Evolutionary conservation across 1,284 basidiomycete genomes (phyloP).

Genomic region (Trichosporon faecale): DNA sequence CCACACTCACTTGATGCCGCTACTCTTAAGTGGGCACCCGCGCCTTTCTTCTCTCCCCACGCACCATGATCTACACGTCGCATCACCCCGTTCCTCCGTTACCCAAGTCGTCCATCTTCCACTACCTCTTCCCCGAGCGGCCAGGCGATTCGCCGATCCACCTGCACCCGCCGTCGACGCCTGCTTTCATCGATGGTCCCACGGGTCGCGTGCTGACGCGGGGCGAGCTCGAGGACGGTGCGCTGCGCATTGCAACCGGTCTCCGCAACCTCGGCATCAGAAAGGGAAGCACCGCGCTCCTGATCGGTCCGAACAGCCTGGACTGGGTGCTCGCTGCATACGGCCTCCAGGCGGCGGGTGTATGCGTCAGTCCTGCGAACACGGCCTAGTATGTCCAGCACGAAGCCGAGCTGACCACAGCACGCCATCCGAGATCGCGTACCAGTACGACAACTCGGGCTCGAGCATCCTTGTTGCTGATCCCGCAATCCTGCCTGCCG

Average conservation of each 20-base stretch:
- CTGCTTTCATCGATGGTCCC: slow-evolving; percentile 66
- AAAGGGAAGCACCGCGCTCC: slow-evolving; percentile 36
- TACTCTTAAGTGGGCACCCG: not conserved
- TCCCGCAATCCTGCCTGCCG: slow-evolving; percentile 55
- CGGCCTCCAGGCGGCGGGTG: slow-evolving; percentile 53
- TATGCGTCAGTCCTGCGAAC: slow-evolving; percentile 42
- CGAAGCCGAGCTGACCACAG: slow-evolving; percentile 22
- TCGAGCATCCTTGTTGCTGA: slow-evolving; percentile 60
- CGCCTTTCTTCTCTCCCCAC: not conserved
- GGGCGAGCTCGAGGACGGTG: slow-evolving; percentile 57
- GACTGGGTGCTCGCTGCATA: slow-evolving; percentile 63
- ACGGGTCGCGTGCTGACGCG: slow-evolving; percentile 61
- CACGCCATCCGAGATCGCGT: slow-evolving; percentile 45
- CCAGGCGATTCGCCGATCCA: slow-evolving; percentile 25
- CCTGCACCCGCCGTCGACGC: slow-evolving; percentile 34
- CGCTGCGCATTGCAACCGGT: slow-evolving; percentile 60
- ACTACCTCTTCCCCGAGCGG: slow-evolving; percentile 20
- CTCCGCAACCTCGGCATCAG: slow-evolving; percentile 45
- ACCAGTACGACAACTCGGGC: slow-evolving; percentile 56
- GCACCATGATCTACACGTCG: slow-evolving; percentile 16
- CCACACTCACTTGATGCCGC: not conserved
- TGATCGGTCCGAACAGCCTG: slow-evolving; percentile 58
- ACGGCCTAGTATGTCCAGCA: slow-evolving; percentile 38
- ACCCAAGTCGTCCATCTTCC: slow-evolving; percentile 12
- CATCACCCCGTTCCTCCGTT: slow-evolving; percentile 8